A percentile compares a stretch with the other conserved stretches of the same genome.
phyloP scores from a whole-genome alignment of 208 protist species.

The Leishmania major region DNA sequence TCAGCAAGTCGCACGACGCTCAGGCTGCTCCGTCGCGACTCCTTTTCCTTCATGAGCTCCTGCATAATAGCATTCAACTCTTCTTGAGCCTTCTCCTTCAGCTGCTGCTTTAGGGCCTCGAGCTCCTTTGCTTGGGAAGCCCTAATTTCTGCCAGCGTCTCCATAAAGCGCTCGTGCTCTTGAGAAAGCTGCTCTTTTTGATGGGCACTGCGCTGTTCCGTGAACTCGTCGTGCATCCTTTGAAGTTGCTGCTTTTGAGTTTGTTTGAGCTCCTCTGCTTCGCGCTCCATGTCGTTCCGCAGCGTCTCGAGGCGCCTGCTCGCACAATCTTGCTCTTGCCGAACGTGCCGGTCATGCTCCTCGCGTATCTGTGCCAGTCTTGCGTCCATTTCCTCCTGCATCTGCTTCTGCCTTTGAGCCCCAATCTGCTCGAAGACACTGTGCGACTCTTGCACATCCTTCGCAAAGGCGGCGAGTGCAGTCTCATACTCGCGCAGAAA shows the following conservation, averaged over 20 bases:
- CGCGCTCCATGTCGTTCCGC: constrained; percentile 11
- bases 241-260: constrained; percentile 26
- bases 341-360: constrained; percentile 20
- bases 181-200: constrained; percentile 30
- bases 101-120: constrained; percentile 42
- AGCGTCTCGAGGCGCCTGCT: constrained; percentile 19
- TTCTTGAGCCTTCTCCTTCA: constrained; percentile 50
- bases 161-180: constrained; percentile 27
- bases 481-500: constrained; percentile 37
- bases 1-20: background rate
- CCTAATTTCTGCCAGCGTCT: constrained; percentile 33
- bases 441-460: constrained; percentile 31
- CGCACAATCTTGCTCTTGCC: constrained; percentile 25
- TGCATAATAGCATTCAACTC: constrained; percentile 58
- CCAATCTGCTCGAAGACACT: constrained; percentile 24
- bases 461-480: constrained; percentile 24
- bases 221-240: constrained; percentile 20
- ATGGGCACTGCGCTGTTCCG: constrained; percentile 12
- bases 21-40: constrained; percentile 6
- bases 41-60: constrained; percentile 44
- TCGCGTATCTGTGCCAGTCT: constrained; percentile 25
- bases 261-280: constrained; percentile 23
- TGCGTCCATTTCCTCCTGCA: constrained; percentile 24
- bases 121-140: constrained; percentile 40
- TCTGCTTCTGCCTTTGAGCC: constrained; percentile 28